Percentiles rank a stretch among this genome's conserved stretches.
phyloP scores from a whole-genome alignment of 164 flowering plant genomes.

The Magnolia changhungtana region DNA sequence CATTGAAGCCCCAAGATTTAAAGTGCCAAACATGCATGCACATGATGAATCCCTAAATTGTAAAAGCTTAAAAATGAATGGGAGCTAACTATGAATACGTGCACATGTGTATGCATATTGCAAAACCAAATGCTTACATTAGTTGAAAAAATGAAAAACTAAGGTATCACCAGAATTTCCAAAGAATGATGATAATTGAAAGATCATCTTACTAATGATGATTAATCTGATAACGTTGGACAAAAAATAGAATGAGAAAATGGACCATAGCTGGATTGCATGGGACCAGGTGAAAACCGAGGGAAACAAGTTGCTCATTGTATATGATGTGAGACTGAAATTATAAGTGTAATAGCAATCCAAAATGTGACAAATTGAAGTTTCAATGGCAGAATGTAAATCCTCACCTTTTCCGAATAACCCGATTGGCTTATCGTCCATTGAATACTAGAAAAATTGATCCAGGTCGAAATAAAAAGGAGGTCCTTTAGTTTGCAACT shows the following conservation, averaged over 20 bases:
- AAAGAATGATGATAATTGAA: not conserved
- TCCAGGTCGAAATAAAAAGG: too few relatives aligned
- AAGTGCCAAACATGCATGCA: not conserved
- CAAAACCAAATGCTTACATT: too few relatives aligned
- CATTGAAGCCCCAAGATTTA: not conserved
- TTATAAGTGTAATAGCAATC: too few relatives aligned
- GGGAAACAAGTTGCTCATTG: too few relatives aligned
- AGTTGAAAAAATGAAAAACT: not conserved
- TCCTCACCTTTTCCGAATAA: too few relatives aligned
- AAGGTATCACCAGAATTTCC: not conserved
- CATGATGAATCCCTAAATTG: not conserved
- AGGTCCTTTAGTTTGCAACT: too few relatives aligned
- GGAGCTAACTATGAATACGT: not conserved
- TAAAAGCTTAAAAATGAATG: too few relatives aligned
- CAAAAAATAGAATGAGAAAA: not conserved
- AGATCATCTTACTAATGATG: not conserved
- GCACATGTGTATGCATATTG: not conserved
- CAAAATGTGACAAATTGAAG: too few relatives aligned
- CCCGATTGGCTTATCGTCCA: too few relatives aligned
- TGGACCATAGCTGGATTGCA: conserved; percentile 75
- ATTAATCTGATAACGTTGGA: not conserved
- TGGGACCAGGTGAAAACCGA: conserved; percentile 92
- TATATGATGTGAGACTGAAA: too few relatives aligned
- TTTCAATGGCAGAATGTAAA: too few relatives aligned
- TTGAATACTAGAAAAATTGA: too few relatives aligned